Percentiles rank a stretch among this genome's conserved stretches.
phyloP scores from a whole-genome alignment of 805 yeast genomes.

The Kodamaea jinghongensis region DNA sequence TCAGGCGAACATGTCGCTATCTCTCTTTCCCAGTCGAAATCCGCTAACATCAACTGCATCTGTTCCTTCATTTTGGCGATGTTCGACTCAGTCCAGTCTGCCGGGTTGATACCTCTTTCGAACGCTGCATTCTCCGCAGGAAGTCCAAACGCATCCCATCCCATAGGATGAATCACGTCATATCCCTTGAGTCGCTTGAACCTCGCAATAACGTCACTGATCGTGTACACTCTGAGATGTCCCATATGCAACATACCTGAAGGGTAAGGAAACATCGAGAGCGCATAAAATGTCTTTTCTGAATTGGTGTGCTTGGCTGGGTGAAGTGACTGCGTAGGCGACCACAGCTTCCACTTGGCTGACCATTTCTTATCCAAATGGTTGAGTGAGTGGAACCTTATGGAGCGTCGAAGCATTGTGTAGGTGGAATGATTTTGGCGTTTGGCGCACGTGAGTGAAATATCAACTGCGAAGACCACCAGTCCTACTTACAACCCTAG shows the following conservation, averaged over 20 bases:
- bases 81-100: constrained; percentile 77
- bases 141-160: constrained; percentile 98
- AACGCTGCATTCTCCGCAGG: constrained; percentile 99
- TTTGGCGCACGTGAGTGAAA: too few species aligned
- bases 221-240: constrained; percentile 88
- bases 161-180: constrained; percentile 92
- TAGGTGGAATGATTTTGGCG: not conserved
- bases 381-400: constrained; percentile 11
- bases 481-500: too few species aligned
- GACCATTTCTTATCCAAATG: constrained; percentile 55
- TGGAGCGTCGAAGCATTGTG: not conserved
- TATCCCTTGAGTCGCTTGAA: constrained; percentile 74
- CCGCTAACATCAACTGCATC: constrained; percentile 72
- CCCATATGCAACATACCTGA: constrained; percentile 93
- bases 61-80: constrained; percentile 86
- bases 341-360: constrained; percentile 39
- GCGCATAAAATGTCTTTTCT: constrained; percentile 50
- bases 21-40: constrained; percentile 93
- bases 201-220: constrained; percentile 79
- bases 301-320: constrained; percentile 26
- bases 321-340: constrained; percentile 34
- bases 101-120: constrained; percentile 76
- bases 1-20: constrained; percentile 81
- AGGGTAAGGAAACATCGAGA: constrained; percentile 95
- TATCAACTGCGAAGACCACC: too few species aligned